Percentiles rank a stretch among this genome's conserved stretches.
phyloP scores from a whole-genome alignment of 2,329 filamentous ascomycete genomes.

The Colletotrichum tropicicola region DNA sequence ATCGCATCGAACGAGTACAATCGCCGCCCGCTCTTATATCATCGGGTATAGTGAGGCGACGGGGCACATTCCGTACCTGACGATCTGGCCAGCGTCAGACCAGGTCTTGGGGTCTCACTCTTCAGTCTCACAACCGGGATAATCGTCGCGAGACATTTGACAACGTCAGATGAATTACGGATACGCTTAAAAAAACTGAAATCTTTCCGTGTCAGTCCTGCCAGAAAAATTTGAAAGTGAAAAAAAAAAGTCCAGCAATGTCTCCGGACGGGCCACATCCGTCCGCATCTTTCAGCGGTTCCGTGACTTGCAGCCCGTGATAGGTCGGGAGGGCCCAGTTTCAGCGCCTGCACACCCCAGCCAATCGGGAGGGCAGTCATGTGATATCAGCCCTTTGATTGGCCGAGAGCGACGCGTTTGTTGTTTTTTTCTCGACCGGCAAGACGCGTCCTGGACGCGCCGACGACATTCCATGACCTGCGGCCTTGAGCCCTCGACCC shows the following conservation, averaged over 20 bases:
- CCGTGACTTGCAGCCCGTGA: constrained; percentile 5
- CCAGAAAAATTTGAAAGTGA: background rate
- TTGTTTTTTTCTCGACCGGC: constrained; percentile 20
- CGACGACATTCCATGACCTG: constrained; percentile 24
- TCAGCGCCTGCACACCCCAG: background rate
- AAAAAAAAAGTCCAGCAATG: constrained; percentile 2
- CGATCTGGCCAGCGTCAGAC: constrained; percentile 24
- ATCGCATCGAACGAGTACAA: constrained; percentile 13
- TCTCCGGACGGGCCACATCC: no score
- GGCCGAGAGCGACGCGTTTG: constrained; percentile 18
- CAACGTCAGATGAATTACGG: background rate
- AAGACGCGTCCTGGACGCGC: constrained; percentile 21
- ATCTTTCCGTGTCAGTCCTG: background rate
- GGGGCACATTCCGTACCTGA: constrained; percentile 29
- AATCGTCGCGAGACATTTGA: constrained; percentile 24
- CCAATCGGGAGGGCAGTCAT: background rate
- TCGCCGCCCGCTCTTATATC: constrained; percentile 19
- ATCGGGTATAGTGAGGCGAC: constrained; percentile 20
- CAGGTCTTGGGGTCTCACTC: constrained; percentile 15
- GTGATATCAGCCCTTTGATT: constrained; percentile 1
- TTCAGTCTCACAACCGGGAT: constrained; percentile 17
- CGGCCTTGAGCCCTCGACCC: background rate
- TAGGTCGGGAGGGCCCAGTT: constrained; percentile 19
- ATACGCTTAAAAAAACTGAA: background rate
- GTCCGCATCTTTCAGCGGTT: constrained; percentile 17